Base-by-base conservation (phyloP, 2,329 filamentous ascomycete species). In the Cladosporium phlei region DNA sequence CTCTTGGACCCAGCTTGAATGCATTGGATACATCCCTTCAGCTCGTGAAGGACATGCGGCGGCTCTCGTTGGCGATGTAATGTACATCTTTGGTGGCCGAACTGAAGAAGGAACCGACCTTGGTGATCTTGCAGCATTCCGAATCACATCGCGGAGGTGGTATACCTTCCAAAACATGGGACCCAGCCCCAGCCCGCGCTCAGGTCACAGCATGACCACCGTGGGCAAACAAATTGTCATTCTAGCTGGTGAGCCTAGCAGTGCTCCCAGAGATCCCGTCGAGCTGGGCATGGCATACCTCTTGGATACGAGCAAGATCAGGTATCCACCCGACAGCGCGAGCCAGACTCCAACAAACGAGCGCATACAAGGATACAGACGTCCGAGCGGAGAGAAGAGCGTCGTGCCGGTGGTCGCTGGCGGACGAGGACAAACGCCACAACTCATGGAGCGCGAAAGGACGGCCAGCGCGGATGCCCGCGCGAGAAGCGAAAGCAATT, bases 131-230 rank as follows among this genome's bases (percentile, higher is more conserved):
- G 91, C 93, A 2, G 93, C 93, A 8, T 88, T 88, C 66, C 77
- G 82, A 39, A 87, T 87, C 57, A 81, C 85, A 1, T 89, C 89
- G 9, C 83, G 88, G 54, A 81, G 93, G 50, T 98, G 93, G 93
- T 98, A 97, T 66, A 98, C 93, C 27, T 98, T 98, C 69, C 93
- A 98, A 63, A 98, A 98, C 63, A 98, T 98, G 93, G 93, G 93
- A 0, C 90, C 90, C 3, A 94, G 90, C 1, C 93, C 93, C 0
- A 96, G 90, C 3, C 83, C 93, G 24, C 79, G 93, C 50, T 97
- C 91, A 12, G 93, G 93, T 1, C 93, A 98, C 66, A 96, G 89
- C 66, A 97, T 98, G 93, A 97, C 93, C 2, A 83, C 89, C 2
- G 88, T 91, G 52, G 88, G 88, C 22, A 96, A 95, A 66, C 86